Evolutionary conservation across 192 early-diverging fungal genomes (phyloP), one percentile per base, ranked within the genome.

Genomic region (Umbelopsis sp.): DNA sequence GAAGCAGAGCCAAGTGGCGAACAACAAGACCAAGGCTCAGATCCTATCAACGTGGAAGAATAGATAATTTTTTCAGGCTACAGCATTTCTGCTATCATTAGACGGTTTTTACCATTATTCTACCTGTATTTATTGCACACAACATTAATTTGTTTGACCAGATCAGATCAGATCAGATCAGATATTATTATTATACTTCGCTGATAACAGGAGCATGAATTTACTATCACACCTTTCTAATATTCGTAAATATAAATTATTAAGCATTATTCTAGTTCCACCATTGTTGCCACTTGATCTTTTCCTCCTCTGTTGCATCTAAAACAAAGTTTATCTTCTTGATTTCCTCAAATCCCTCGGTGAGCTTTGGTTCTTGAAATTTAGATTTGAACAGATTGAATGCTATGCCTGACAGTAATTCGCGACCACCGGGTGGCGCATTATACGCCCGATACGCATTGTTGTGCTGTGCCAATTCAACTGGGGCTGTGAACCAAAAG

Each of bases 381-480:
- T 73, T 77, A 9, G 71, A 75, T 13, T 68, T 80, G 73, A 77
- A 92, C 20, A 66, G 68, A 10, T 73, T 45, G 74, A 85, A 91
- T 13, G 85, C 92, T 44, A 92, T 78, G 16, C 71, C 72, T 4
- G 88, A 78, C 8, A 92, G 69, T 46, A 79, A 64, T 4, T 71
- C 50, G 49, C 52, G 35, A 53, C 48, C 21, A 15, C 44, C 55
- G 4, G 49, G 13, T 7, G 52, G 6, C 4, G 49, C 67, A 25
- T 66, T 25, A 37, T 84, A 80, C 4, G 87, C 81, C 33, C 96
- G 83, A 67, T 88, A 93, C 23, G 72, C 76, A 69, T 94, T 91
- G 78, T 98, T 96, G 77, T 95, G 96, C n/a, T 75, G 74, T 8
- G 88, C 84, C 41, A 95, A 71, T 1, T 87, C 78, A 49, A 83